Evolutionary conservation across 2,329 filamentous ascomycete species (phyloP), one percentile per base, ranked within the genome.

Genomic region (Westerdykella sp.): DNA sequence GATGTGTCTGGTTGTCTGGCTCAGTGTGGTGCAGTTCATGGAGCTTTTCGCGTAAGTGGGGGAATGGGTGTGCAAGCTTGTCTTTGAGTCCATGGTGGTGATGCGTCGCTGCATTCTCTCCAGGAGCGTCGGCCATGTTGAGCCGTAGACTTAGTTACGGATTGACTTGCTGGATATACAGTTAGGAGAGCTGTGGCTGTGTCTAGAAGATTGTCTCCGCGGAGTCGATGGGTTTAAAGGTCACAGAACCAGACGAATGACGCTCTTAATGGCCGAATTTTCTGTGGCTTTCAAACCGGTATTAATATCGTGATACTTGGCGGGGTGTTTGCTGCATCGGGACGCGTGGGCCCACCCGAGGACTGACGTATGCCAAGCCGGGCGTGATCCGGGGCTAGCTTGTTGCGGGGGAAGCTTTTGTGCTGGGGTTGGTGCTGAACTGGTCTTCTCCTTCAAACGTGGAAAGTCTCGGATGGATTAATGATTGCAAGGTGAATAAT

Each of bases 1-100:
- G 25, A 12, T 28, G 25, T 9, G 7, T 9, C 16, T 38, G 16
- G n/a, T 35, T 9, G 3, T 35, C 32, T 10, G 25, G 25, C 46
- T 73, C 70, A 58, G 71, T 66, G n/a, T 74, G 59, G 42, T 70
- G 66, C 5, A 69, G 70, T 37, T 70, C 64, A 48, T 71, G 70
- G 31, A 74, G 61, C 59, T 73, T 73, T 41, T 72, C 59, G 37
- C 69, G 64, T 6, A 73, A 49, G 43, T 63, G 46, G 18, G 63
- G 57, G 49, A 70, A 69, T 1, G 65, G 66, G 45, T 69, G 65
- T 18, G 59, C 55, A n/a, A 68, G 42, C 49, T 65, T 65, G 39
- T 64, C 61, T 46, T 66, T 65, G 37, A 66, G 44, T 14, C 56
- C 53, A 37, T 53, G 57, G 28, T 58, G 40, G 18, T 28, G 25